Evolutionary conservation across 2,329 filamentous ascomycete species (phyloP).

Genomic region (Penicillium sp.): DNA sequence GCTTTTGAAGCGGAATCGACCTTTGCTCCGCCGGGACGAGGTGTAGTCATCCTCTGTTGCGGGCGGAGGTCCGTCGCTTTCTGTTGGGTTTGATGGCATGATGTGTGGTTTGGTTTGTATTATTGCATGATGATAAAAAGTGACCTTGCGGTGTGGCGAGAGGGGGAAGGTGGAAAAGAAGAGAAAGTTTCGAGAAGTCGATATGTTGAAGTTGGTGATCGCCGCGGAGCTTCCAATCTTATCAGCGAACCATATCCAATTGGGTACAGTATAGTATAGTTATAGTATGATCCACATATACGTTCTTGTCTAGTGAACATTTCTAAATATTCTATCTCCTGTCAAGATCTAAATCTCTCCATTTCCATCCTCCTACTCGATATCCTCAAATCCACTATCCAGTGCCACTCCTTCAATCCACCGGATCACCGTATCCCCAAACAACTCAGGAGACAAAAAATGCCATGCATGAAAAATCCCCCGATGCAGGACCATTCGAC

Average conservation of each 20-base stretch:
- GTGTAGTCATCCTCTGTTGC: slow-evolving; percentile 9
- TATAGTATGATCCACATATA: not conserved
- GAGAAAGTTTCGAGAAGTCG: not conserved
- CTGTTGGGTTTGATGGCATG: not conserved
- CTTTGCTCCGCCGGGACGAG: slow-evolving; percentile 10
- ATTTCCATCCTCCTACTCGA: no score
- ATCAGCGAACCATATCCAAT: no score
- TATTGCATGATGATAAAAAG: not conserved
- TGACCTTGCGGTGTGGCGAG: no score
- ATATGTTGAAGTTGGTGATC: not conserved
- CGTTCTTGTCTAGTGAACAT: no score
- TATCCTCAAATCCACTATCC: slow-evolving; percentile 6
- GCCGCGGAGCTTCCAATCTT: not conserved
- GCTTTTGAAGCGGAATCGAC: slow-evolving; percentile 26
- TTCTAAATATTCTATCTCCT: no score
- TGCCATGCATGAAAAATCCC: slow-evolving; percentile 14
- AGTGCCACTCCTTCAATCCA: slow-evolving; percentile 6
- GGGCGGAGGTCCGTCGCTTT: not conserved
- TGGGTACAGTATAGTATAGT: no score
- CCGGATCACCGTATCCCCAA: slow-evolving; percentile 3
- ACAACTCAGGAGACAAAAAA: slow-evolving; percentile 4
- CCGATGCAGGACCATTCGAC: slow-evolving; percentile 10
- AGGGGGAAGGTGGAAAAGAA: not conserved
- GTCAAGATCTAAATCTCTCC: no score
- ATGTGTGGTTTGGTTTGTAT: not conserved